These are phyloP conservation scores for Schizosaccharomyces japonicus DNA, from an alignment of 805 yeast genomes.

Conservation along the genomic window DNA sequence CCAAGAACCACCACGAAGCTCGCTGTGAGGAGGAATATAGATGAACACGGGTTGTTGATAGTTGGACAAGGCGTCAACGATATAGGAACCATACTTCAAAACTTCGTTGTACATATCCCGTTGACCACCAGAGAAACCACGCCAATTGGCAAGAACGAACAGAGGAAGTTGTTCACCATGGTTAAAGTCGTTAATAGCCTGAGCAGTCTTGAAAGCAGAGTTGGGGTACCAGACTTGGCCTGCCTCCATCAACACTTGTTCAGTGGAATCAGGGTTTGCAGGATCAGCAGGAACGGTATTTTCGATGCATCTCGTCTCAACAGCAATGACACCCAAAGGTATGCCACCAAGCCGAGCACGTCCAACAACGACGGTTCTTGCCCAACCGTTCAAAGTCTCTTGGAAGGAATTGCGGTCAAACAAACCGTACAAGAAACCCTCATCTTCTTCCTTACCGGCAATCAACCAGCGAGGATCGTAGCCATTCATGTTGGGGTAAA, in stretches of 20 bases:
- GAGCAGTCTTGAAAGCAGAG: constrained; percentile 96
- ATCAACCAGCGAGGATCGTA: constrained; percentile 92
- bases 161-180: constrained; percentile 93
- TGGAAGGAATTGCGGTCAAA: constrained; percentile 85
- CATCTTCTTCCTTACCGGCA: constrained; percentile 50
- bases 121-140: constrained; percentile 99
- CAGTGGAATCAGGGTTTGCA: constrained; percentile 88
- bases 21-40: constrained; percentile 95
- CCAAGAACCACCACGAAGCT: constrained; percentile 99
- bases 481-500: constrained; percentile 45
- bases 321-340: constrained; percentile 94
- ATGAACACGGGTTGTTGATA: constrained; percentile 92
- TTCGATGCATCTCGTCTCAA: constrained; percentile 75
- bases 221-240: constrained; percentile 99
- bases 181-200: constrained; percentile 92
- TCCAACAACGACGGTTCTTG: constrained; percentile 93
- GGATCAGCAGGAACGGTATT: constrained; percentile 93
- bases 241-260: constrained; percentile 70
- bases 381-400: constrained; percentile 96
- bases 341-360: constrained; percentile 97
- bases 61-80: constrained; percentile 89
- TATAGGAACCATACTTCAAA: constrained; percentile 84
- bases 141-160: constrained; percentile 96
- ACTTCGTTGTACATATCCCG: constrained; percentile 98
- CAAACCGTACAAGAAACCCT: constrained; percentile 65